Base-by-base conservation (phyloP, 495 filamentous ascomycete species). In the Daldinia decipiens region DNA sequence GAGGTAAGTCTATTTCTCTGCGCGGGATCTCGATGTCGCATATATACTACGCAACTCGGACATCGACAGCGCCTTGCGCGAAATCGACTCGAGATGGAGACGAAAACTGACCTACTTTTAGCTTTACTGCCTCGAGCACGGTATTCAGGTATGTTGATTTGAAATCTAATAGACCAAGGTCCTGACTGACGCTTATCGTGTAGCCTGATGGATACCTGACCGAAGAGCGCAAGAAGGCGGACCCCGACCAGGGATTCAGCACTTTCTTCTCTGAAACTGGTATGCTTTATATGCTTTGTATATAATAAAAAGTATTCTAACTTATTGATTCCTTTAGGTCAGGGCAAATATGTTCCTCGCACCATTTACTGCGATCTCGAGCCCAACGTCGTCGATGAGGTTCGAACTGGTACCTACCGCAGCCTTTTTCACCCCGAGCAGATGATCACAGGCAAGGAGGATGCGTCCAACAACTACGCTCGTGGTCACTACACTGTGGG, bases 201-300 rank as follows among this genome's bases (percentile, higher is more conserved):
- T 84, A 99, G 95, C 94, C 95, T 76, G 95, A 99, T 89, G 95
- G 95, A 82, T 97, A 92, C 84, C 88, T 99, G 82, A 98, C 95
- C 74, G 95, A 98, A 80, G 96, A 99, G 86, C 93, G 94, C 84
- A 97, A 98, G 85, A 87, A 83, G 70, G 88, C 88, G 76, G 92
- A 97, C 64, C 93, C 93, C 71, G 96, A 98, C 81, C 93, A 97
- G 75, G 95, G 95, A 63, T 99, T 99, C 87, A 97, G 93, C 88
- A 98, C 95, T 79, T 99, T 99, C 89, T 99, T 99, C 88, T 98
- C 96, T 67, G 95, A 99, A 87, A 99, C 95, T 74, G 95, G 95
- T 98, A 92, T 70, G 88, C 70, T 45, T 75, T n/a, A 53, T 13
- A 29, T n/a, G 19, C 12, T 47, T 8, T 17, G 15, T 19, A 39